Evolutionary conservation across 148 eudicot species (phyloP), one percentile per base, ranked within the genome.

Genomic region (Amaranthus palmeri): DNA sequence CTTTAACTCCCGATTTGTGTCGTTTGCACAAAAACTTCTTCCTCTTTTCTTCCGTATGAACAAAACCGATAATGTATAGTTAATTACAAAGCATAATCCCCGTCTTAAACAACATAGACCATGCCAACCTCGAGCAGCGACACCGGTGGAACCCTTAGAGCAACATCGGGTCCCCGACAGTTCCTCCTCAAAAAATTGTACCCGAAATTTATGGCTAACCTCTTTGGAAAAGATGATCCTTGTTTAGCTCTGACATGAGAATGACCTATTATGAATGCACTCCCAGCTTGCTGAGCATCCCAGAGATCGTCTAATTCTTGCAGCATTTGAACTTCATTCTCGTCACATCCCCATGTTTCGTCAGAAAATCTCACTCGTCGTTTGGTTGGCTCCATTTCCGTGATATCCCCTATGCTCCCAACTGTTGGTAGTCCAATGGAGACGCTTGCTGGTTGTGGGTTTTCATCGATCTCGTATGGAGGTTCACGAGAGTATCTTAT

Each of bases 111-210:
- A 73, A 92, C 85, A 74, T 92, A 92, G 61, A 92, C 98, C 98
- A 92, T 88, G 65, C 97, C 97, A 41, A 92, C 98, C 82, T 92
- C 93, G 12, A 92, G 87, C 9, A 88, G 81, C 4, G 98, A 92
- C 63, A 81, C 96, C 0, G 96, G 93, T 65, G 98, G 98, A 67
- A 90, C 93, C 76, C 83, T 78, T 4, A 92, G 86, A 0, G 87
- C 88, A 49, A 88, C 96, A 71, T 90, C 93, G 1, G 96, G 79
- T 4, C 93, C 98, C 80, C 98, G 74, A 72, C 98, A 90, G 62
- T 93, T 93, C 83, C 83, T 82, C n/a, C 92, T 78, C 40, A 93
- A 85, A 73, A 93, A 87, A 83, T 86, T 88, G 64, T 90, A 93
- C 55, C 91, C 98, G 36, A 77, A 83, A 81, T 93, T 88, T 3